Percentiles rank a stretch among this genome's conserved stretches.
These are phyloP conservation scores for Chrysanthemum lavandulifolium DNA, from an alignment of 129 eudicot species.

Conservation along the genomic window DNA sequence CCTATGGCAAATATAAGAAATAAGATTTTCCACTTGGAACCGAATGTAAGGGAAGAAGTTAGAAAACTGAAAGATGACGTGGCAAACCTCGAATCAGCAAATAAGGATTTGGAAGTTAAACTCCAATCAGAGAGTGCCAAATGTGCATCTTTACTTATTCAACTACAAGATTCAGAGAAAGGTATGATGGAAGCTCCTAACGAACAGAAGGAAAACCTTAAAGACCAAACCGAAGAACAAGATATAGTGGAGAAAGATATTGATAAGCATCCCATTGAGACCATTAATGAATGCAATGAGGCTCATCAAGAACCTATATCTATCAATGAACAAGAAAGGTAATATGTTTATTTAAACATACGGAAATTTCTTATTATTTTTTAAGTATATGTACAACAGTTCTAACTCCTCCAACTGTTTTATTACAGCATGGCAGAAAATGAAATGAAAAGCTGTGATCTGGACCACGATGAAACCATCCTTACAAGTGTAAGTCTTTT, in stretches of 20 bases:
- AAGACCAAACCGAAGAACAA: slow-evolving; percentile 40
- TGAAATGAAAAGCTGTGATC: slow-evolving; percentile 28
- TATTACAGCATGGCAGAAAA: slow-evolving; percentile 49
- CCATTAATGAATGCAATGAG: slow-evolving; percentile 40
- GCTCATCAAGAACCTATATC: slow-evolving; percentile 36
- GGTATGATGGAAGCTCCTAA: not conserved
- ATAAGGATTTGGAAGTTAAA: slow-evolving; percentile 40
- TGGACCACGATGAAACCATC: slow-evolving; percentile 35
- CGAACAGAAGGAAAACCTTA: not conserved
- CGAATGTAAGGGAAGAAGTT: slow-evolving; percentile 32
- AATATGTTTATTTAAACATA: not conserved
- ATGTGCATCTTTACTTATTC: slow-evolving; percentile 32
- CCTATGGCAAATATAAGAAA: slow-evolving; percentile 38
- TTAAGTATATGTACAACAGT: not conserved
- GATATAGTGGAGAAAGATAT: slow-evolving; percentile 39
- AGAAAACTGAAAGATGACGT: slow-evolving; percentile 32
- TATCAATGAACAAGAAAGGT: slow-evolving; percentile 65
- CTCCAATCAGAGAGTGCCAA: slow-evolving; percentile 35
- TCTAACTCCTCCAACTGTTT: slow-evolving; percentile 14
- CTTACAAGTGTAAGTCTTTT: slow-evolving; percentile 56
- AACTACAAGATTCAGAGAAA: slow-evolving; percentile 51
- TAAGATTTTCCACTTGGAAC: slow-evolving; percentile 32
- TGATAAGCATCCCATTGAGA: slow-evolving; percentile 38
- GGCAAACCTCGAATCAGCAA: slow-evolving; percentile 29
- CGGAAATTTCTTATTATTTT: not conserved